Evolutionary conservation across 176 grass and related monocot species (phyloP).

Genomic region (Aegilops speltoides): DNA sequence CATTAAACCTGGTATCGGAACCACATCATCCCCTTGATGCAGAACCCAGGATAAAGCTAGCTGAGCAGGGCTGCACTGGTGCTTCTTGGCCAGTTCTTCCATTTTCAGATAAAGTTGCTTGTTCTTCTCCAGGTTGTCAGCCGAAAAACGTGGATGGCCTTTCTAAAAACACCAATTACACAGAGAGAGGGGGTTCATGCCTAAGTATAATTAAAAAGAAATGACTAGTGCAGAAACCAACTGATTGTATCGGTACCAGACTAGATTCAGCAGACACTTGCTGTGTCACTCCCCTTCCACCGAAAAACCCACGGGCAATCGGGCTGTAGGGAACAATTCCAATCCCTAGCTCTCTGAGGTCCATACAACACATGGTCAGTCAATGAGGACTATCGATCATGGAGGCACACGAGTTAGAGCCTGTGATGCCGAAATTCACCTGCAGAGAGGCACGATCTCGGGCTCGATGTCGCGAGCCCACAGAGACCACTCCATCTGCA

Average conservation of each 20-base stretch:
- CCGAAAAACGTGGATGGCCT: conserved; percentile 52
- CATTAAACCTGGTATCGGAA: conserved; percentile 74
- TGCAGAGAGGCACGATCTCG: conserved; percentile 86
- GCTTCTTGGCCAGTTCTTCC: conserved; percentile 56
- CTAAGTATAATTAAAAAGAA: background rate
- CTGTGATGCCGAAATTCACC: conserved; percentile 30
- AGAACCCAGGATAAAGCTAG: conserved; percentile 83
- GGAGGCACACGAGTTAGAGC: background rate
- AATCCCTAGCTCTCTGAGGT: conserved; percentile 68
- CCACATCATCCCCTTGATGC: conserved; percentile 79
- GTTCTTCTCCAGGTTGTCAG: conserved; percentile 81
- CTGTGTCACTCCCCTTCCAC: conserved; percentile 55
- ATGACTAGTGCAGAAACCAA: background rate
- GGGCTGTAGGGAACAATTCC: conserved; percentile 92
- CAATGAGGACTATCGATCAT: background rate
- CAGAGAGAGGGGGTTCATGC: background rate
- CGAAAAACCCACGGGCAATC: conserved; percentile 74
- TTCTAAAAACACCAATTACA: conserved; percentile 29
- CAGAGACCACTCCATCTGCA: conserved; percentile 96
- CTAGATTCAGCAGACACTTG: conserved; percentile 49
- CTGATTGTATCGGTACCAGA: conserved; percentile 43
- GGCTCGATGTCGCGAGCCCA: conserved; percentile 82
- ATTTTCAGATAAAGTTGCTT: conserved; percentile 54
- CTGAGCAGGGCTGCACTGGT: conserved; percentile 63
- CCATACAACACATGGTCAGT: background rate